Conservation (phyloP, 2,329 filamentous ascomycete genomes). For the Hysterium pulicare region DNA sequence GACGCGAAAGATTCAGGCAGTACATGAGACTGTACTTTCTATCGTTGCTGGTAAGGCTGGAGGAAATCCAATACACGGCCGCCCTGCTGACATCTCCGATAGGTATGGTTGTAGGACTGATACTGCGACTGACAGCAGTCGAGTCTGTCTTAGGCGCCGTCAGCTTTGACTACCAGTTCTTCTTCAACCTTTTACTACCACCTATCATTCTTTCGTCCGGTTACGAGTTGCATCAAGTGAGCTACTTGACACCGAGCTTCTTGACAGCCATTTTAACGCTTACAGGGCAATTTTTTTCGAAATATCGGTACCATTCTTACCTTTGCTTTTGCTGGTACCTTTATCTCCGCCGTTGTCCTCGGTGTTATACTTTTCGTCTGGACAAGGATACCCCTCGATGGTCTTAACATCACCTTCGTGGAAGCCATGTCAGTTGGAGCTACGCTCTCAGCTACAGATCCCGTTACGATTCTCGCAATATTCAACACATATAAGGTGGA, state of each 20-base stretch:
- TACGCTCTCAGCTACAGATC: conserved; percentile 93
- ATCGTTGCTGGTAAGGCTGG: conserved; percentile 78
- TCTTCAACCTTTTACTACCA: conserved; percentile 98
- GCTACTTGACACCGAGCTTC: conserved; percentile 8
- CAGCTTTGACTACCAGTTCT: conserved; percentile 98
- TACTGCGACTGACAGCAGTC: conserved; percentile 76
- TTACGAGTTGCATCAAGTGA: conserved; percentile 86
- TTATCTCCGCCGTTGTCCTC: conserved; percentile 93
- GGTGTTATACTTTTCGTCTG: conserved; percentile 86
- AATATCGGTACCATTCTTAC: conserved; percentile 97
- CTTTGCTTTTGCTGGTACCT: conserved; percentile 95
- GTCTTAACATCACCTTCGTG: conserved; percentile 82
- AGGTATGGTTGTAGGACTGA: conserved; percentile 94
- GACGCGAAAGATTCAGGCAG: conserved; percentile 92
- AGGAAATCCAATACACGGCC: conserved; percentile 10
- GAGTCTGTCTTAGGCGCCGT: conserved; percentile 85
- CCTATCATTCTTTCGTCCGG: conserved; percentile 96
- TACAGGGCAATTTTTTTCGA: conserved; percentile 88
- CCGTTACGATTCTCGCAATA: conserved; percentile 95
- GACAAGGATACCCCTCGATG: conserved; percentile 80
- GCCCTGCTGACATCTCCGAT: conserved; percentile 11
- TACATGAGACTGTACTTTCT: conserved; percentile 96
- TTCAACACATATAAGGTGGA: conserved; percentile 99
- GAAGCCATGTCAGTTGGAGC: conserved; percentile 96
- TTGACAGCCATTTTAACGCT: not conserved